These are phyloP conservation scores for Hypoxylon rubiginosum DNA, from an alignment of 2,329 filamentous ascomycete species.

Conservation along the genomic window DNA sequence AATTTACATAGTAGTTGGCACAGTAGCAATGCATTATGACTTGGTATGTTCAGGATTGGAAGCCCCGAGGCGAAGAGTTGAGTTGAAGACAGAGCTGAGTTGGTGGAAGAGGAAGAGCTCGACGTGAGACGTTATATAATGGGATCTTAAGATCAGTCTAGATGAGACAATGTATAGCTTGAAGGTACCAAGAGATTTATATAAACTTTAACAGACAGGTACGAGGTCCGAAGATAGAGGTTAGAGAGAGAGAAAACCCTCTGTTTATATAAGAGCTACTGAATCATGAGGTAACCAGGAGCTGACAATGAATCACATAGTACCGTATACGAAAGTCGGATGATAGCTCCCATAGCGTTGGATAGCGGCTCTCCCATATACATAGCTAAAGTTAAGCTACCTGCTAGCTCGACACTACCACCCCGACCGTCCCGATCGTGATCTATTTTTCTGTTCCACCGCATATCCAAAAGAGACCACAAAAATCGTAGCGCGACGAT, in stretches of 20 bases:
- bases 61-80: slow-evolving; percentile 10
- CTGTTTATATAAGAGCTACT: slow-evolving; percentile 1
- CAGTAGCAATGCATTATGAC: slow-evolving; percentile 49
- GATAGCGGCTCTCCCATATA: not conserved
- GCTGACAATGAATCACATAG: not conserved
- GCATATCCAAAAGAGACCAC: slow-evolving; percentile 6
- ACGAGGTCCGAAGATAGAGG: not conserved
- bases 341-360: slow-evolving; percentile 2
- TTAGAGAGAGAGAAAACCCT: not conserved
- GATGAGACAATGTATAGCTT: not conserved
- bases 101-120: not conserved
- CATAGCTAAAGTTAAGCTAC: not conserved
- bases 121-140: not conserved
- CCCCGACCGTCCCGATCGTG: slow-evolving; percentile 20
- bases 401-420: not conserved
- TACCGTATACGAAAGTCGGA: not conserved
- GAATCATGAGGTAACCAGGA: slow-evolving; percentile 3
- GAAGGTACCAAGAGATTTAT: not conserved
- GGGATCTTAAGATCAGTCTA: not conserved
- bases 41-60: not conserved
- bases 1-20: slow-evolving; percentile 50
- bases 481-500: slow-evolving; percentile 17
- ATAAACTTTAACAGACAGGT: not conserved
- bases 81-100: not conserved
- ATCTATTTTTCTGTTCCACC: slow-evolving; percentile 28